Conservation (phyloP, 768 basidiomycete species). For the Trametes cubensis region DNA sequence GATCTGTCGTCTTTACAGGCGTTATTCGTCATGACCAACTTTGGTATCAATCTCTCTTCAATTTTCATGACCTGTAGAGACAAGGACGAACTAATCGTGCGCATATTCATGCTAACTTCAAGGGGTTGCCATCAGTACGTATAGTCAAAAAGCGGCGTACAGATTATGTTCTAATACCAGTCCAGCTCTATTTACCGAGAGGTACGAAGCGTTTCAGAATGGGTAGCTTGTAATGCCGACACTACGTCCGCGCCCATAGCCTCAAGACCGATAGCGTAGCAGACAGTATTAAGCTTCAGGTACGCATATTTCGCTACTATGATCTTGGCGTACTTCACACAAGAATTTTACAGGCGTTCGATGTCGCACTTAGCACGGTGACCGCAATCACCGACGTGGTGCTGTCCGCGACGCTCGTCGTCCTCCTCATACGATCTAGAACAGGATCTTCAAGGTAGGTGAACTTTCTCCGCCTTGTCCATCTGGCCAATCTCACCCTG, state of each 20-base stretch:
- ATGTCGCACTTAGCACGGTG: slow-evolving; percentile 8
- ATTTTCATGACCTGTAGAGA: too few relatives aligned
- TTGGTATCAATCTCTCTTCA: background rate
- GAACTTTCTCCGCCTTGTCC: background rate
- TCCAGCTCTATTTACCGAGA: background rate
- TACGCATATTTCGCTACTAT: background rate
- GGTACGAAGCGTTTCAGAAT: too few relatives aligned
- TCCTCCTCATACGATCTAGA: slow-evolving; percentile 5
- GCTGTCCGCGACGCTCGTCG: slow-evolving; percentile 10
- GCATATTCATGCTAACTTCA: background rate
- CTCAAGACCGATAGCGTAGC: background rate
- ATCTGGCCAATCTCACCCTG: too few relatives aligned
- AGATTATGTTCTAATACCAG: background rate
- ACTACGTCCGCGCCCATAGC: background rate
- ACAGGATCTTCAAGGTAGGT: slow-evolving; percentile 6
- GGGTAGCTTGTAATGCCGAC: too few relatives aligned
- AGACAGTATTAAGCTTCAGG: slow-evolving; percentile 1
- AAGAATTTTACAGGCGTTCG: slow-evolving; percentile 4
- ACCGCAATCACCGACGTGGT: slow-evolving; percentile 15
- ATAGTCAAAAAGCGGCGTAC: background rate
- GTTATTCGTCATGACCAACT: background rate
- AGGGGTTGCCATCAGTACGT: background rate
- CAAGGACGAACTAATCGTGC: background rate
- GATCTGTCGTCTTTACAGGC: background rate
- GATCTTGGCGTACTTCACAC: background rate